Evolutionary conservation across 257 asterid species (phyloP).

Genomic region (Vinca minor): DNA sequence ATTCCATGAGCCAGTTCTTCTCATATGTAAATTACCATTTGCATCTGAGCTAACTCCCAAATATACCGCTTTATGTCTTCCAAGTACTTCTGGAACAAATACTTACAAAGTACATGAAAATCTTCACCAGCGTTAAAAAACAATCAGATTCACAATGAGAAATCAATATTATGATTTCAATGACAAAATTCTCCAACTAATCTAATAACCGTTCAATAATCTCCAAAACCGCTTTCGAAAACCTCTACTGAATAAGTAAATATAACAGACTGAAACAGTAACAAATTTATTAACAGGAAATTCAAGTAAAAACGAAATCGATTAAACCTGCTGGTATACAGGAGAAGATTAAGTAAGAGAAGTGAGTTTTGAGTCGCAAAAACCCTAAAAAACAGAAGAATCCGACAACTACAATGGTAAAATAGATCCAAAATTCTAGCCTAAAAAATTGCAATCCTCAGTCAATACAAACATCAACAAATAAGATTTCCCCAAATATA

Average conservation of each 20-base stretch:
- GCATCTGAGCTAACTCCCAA: slow-evolving; percentile 3
- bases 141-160: too few relatives aligned
- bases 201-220: slow-evolving; percentile 7
- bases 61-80: not conserved
- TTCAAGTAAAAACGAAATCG: slow-evolving; percentile 5
- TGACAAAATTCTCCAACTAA: slow-evolving; percentile 2
- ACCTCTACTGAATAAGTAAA: not conserved
- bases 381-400: slow-evolving; percentile 37
- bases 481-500: slow-evolving; percentile 20
- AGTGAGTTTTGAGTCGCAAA: slow-evolving; percentile 23
- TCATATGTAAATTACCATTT: not conserved
- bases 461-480: slow-evolving; percentile 20
- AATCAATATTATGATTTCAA: not conserved
- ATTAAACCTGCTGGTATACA: slow-evolving; percentile 14
- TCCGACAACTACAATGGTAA: slow-evolving; percentile 31
- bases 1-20: not conserved
- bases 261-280: not conserved
- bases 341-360: slow-evolving; percentile 11
- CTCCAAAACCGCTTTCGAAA: not conserved
- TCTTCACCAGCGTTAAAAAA: not conserved
- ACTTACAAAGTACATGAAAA: not conserved
- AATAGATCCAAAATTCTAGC: slow-evolving; percentile 56
- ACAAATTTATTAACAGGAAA: not conserved
- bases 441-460: slow-evolving; percentile 28
- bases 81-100: slow-evolving; percentile 3